Evolutionary conservation across 306 rosid genomes (phyloP).

Genomic region (Gastrolobium villosum): DNA sequence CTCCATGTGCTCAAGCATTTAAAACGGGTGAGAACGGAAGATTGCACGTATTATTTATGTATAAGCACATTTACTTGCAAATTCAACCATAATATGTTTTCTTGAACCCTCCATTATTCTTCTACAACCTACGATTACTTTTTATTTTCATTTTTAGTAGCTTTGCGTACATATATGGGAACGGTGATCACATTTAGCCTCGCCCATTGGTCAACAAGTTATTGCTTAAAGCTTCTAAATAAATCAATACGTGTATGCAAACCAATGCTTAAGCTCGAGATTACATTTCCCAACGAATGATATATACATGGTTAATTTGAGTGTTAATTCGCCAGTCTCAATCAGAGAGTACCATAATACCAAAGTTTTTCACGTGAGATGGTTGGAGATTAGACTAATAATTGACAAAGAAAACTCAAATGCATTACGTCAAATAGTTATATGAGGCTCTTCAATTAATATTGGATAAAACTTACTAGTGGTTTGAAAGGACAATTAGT

Average conservation of each 20-base stretch:
- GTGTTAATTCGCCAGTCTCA: constrained; percentile 41
- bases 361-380: constrained; percentile 41
- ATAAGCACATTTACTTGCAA: constrained; percentile 40
- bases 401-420: constrained; percentile 34
- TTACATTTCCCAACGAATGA: constrained; percentile 4
- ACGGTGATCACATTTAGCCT: neutral
- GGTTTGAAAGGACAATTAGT: constrained; percentile 46
- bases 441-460: constrained; percentile 1
- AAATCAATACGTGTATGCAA: constrained; percentile 7
- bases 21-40: constrained; percentile 54
- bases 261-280: neutral
- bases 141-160: neutral
- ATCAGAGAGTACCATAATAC: constrained; percentile 18
- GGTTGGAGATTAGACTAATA: constrained; percentile 50
- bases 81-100: constrained; percentile 43
- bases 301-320: neutral
- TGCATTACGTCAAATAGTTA: constrained; percentile 24
- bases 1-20: constrained; percentile 81
- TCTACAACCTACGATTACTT: constrained; percentile 31
- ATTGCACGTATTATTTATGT: constrained; percentile 16
- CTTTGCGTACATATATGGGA: neutral
- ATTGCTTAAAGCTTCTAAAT: constrained; percentile 32
- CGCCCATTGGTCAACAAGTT: constrained; percentile 17
- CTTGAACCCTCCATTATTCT: constrained; percentile 47
- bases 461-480: constrained; percentile 6